Evolutionary conservation across 1,284 basidiomycete genomes (phyloP), one percentile per base, ranked within the genome.

Genomic region (Abortiporus biennis): DNA sequence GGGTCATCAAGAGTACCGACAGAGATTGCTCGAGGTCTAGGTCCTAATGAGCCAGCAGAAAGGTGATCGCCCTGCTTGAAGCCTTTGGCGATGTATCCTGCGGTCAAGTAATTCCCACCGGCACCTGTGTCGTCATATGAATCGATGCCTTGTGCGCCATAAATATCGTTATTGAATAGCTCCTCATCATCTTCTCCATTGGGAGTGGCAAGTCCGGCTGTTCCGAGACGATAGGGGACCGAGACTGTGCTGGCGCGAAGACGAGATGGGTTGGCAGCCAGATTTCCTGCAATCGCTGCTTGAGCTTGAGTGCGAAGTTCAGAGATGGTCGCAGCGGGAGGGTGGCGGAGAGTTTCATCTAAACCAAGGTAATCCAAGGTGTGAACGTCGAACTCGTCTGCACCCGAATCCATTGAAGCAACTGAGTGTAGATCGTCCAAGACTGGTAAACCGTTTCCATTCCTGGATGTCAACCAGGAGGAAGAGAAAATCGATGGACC

Each of bases 301-400:
- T 92, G 91, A 32, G 87, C 85, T 61, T 92, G 91, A 51, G 77
- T 87, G 50, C 86, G 81, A 46, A 92, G 69, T 63, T 92, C 91
- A 13, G 86, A 80, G 48, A 92, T 80, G 38, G 86, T 91, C 8
- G 87, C 90, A 3, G 87, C 86, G 1, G 80, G 80, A 9, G 81
- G 78, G 46, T 74, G 76, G 43, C 76, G 73, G 51, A 73, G 72
- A 1, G 56, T 68, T 48, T 91, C 88, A 53, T 93, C 93, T 52
- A 97, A 74, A 35, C 93, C 93, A 40, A 97, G 85, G 61, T 96
- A 96, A 63, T 94, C 92, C 49, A 97, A 76, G 20, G 93, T 96
- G 56, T 92, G 87, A 38, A 93, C 88, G 57, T 92, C 88, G 61
- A 91, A 89, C 44, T 93, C 88, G 47, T 94, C 92, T 16, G 75